A percentile compares a stretch with the other conserved stretches of the same genome.
Evolutionary conservation across 495 filamentous ascomycete genomes (phyloP).

Genomic region (Xylaria longipes): DNA sequence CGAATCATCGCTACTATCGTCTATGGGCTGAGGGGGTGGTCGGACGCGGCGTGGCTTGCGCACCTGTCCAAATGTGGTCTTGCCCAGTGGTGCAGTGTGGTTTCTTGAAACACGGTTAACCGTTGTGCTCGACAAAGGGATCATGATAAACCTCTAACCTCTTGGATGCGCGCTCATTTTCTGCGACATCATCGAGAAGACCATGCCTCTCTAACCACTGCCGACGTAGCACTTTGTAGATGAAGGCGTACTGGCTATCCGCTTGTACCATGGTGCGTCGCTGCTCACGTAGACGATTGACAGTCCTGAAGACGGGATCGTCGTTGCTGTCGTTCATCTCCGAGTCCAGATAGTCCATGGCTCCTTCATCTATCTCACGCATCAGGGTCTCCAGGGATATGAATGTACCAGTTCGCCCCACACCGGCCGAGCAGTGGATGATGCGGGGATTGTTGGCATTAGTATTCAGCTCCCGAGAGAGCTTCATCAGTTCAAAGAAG

Average conservation of each 20-base stretch:
- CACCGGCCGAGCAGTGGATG: slow-evolving; percentile 93
- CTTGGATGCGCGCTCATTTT: slow-evolving; percentile 52
- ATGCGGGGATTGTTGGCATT: slow-evolving; percentile 76
- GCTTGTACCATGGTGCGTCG: slow-evolving; percentile 96
- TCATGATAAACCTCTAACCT: slow-evolving; percentile 51
- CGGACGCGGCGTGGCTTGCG: slow-evolving; percentile 14
- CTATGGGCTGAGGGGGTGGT: not conserved
- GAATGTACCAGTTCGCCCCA: slow-evolving; percentile 93
- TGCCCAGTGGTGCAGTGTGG: not conserved
- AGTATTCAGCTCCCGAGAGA: slow-evolving; percentile 74
- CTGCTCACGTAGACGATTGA: slow-evolving; percentile 85
- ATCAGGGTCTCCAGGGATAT: slow-evolving; percentile 92
- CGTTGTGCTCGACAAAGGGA: slow-evolving; percentile 35
- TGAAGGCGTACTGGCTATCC: slow-evolving; percentile 82
- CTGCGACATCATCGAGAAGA: slow-evolving; percentile 30
- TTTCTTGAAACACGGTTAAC: slow-evolving; percentile 26
- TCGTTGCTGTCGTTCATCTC: slow-evolving; percentile 33
- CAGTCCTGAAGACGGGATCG: slow-evolving; percentile 69
- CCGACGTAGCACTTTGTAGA: slow-evolving; percentile 86
- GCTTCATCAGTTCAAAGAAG: slow-evolving; percentile 77
- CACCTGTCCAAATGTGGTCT: slow-evolving; percentile 21
- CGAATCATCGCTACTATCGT: slow-evolving; percentile 29
- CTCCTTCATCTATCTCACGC: slow-evolving; percentile 77
- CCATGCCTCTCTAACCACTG: slow-evolving; percentile 66
- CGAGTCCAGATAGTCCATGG: slow-evolving; percentile 57